Conservation (phyloP, 306 rosid species). For the Rosa persica region DNA sequence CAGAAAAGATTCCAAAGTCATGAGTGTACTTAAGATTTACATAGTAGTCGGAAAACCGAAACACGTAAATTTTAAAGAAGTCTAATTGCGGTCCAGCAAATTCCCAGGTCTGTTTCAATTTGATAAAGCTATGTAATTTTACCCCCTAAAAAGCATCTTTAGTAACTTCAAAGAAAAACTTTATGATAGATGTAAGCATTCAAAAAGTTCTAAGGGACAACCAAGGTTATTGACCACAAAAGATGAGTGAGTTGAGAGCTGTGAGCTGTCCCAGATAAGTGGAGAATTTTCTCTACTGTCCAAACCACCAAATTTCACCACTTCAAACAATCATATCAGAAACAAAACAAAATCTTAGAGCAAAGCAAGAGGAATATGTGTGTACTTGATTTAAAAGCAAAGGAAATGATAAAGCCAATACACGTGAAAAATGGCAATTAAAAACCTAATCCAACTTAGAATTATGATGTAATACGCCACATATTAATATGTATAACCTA, state of each 20-base stretch:
- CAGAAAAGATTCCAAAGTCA: not conserved
- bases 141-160: not conserved
- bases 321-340: not conserved
- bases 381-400: not conserved
- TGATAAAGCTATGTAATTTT: not conserved
- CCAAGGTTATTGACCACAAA: not conserved
- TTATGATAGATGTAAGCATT: not conserved
- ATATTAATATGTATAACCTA: not conserved
- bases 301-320: not conserved
- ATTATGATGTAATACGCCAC: not conserved
- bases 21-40: not conserved
- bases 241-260: not conserved
- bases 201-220: not conserved
- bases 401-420: not conserved
- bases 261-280: not conserved
- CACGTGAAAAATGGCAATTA: not conserved
- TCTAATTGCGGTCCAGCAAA: not conserved
- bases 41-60: not conserved
- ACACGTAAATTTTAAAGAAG: not conserved
- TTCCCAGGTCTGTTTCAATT: not conserved
- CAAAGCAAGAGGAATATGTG: not conserved
- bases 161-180: not conserved
- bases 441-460: not conserved
- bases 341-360: not conserved
- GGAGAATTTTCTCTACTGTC: not conserved